Evolutionary conservation across 345 rosid species (phyloP), one percentile per base, ranked within the genome.

Genomic region (Cochlearia excelsa): DNA sequence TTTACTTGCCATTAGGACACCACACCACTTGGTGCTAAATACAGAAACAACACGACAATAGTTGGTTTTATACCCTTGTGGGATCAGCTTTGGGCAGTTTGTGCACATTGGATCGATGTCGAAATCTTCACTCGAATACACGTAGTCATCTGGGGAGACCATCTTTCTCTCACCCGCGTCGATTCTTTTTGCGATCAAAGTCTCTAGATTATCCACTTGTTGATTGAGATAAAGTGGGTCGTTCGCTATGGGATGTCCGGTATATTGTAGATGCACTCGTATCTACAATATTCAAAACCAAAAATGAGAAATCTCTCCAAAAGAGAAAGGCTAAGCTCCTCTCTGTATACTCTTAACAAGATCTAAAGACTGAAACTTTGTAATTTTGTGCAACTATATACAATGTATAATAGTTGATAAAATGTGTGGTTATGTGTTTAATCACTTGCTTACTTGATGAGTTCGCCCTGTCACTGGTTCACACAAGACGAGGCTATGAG

Each of bases 401-500:
- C 35, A 33, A 2, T 34, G 33, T 50, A n/a, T n/a, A 48, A 2
- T 43, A 23, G 52, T 35, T 27, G 8, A 35, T 27, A 26, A 30
- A 34, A 53, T 8, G 7, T 0, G 9, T 39, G 9, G 30, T 30
- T 31, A 54, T 11, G 28, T 47, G 53, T 46, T 51, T 46, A 27
- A 29, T 44, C 35, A 40, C 44, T 47, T 56, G 68, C 84, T 75
- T 81, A 84, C 97, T 77, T 93, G 99, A 85, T 93, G 97, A 35
- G 97, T 93, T 71, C 90, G 76, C 58, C 97, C 99, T 37, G 96
- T 93, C 66, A 90, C 70, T 46, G 99, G 97, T 76, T 87, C 81
- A 57, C 99, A 93, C 71, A 78, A 80, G 62, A 85, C 95, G 49
- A 85, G 80, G 80, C 97, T 93, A 63, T 87, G 82, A 63, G 75